Percentiles rank a stretch among this genome's conserved stretches.
Evolutionary conservation across 768 basidiomycete genomes (phyloP).

Genomic region (Leccinum longicurvipes): DNA sequence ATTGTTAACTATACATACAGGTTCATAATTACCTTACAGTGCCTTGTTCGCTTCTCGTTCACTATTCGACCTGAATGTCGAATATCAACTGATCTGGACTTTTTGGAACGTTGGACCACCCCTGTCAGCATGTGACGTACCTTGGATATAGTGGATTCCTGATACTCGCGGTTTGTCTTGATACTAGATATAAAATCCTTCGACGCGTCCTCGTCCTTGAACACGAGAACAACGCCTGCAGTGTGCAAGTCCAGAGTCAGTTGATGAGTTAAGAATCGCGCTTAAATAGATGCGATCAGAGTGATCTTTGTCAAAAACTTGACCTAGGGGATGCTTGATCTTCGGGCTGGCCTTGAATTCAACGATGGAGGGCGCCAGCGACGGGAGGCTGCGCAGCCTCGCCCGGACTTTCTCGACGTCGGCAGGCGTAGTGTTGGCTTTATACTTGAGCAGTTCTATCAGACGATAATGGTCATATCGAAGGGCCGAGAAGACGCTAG

Average conservation of each 20-base stretch:
- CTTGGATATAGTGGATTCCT: constrained; percentile 12
- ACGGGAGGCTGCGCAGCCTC: constrained; percentile 13
- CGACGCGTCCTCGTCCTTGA: too few species aligned
- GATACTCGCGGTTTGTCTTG: constrained; percentile 14
- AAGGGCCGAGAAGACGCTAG: background rate
- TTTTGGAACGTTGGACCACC: background rate
- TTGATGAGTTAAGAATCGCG: too few species aligned
- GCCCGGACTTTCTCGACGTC: constrained; percentile 1
- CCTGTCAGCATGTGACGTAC: constrained; percentile 1
- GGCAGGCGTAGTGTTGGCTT: background rate
- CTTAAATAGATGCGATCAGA: too few species aligned
- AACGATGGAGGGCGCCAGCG: constrained; percentile 20
- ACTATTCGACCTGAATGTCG: constrained; percentile 20
- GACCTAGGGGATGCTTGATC: constrained; percentile 19
- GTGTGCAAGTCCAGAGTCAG: too few species aligned
- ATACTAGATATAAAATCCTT: too few species aligned
- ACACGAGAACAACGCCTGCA: too few species aligned
- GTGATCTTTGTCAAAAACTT: constrained; percentile 22
- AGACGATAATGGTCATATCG: background rate
- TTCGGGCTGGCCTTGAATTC: constrained; percentile 9
- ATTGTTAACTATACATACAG: constrained; percentile 6
- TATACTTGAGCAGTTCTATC: constrained; percentile 23
- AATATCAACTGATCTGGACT: constrained; percentile 20
- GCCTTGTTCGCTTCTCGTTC: background rate
- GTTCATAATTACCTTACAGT: background rate